Conservation (phyloP, 768 basidiomycete species). For the Podaxis sp. region DNA sequence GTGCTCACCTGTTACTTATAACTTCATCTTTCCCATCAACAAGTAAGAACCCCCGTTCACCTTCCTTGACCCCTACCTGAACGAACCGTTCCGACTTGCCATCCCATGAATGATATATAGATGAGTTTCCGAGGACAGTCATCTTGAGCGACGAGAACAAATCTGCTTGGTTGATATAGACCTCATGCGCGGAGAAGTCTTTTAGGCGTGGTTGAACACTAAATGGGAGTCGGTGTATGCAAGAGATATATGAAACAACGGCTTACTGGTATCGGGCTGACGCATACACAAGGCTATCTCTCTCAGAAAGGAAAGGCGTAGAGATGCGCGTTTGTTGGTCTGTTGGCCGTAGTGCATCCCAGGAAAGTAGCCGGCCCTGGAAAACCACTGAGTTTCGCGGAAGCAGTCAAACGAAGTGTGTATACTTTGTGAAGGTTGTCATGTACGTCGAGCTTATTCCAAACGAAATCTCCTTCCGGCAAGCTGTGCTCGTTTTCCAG, state of each 20-base stretch:
- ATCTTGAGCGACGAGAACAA: conserved; percentile 50
- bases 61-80: conserved; percentile 32
- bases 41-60: conserved; percentile 32
- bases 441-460: conserved; percentile 1
- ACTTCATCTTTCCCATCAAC: conserved; percentile 55
- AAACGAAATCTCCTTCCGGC: conserved; percentile 14
- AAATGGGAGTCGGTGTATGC: neutral
- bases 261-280: conserved; percentile 60
- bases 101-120: conserved; percentile 65
- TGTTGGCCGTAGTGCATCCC: conserved; percentile 51
- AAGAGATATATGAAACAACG: neutral
- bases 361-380: conserved; percentile 52
- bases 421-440: conserved; percentile 18
- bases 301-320: conserved; percentile 68
- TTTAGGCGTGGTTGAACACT: conserved; percentile 48
- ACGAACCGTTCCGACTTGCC: conserved; percentile 49
- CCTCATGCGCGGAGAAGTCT: conserved; percentile 30
- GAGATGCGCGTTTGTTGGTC: conserved; percentile 26
- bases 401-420: conserved; percentile 14
- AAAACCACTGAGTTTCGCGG: neutral
- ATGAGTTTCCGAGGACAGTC: conserved; percentile 65
- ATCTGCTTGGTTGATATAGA: conserved; percentile 42
- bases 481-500: conserved; percentile 14
- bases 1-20: conserved; percentile 50
- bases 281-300: conserved; percentile 45